phyloP scores from a whole-genome alignment of 306 rosid genomes.

The Casuarina glauca region DNA sequence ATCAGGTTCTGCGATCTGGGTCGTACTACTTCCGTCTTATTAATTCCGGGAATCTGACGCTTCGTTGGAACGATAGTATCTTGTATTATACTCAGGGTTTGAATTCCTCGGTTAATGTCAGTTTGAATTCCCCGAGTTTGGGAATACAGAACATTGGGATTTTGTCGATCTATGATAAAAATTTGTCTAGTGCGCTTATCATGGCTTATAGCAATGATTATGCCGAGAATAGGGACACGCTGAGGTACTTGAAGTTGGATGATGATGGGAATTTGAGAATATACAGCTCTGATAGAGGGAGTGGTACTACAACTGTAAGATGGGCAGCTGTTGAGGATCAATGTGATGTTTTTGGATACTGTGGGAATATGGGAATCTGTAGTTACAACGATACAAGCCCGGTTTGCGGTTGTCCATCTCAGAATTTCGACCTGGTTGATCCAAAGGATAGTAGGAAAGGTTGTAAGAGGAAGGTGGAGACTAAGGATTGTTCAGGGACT shows the following conservation, averaged over 20 bases:
- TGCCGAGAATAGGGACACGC: slow-evolving; percentile 42
- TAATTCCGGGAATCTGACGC: slow-evolving; percentile 50
- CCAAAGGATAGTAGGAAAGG: slow-evolving; percentile 52
- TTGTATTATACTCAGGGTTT: slow-evolving; percentile 55
- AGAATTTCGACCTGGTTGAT: slow-evolving; percentile 61
- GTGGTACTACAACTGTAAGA: slow-evolving; percentile 34
- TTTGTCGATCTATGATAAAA: slow-evolving; percentile 48
- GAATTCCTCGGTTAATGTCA: slow-evolving; percentile 48
- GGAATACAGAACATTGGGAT: slow-evolving; percentile 46
- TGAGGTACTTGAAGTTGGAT: slow-evolving; percentile 56
- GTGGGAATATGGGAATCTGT: slow-evolving; percentile 72
- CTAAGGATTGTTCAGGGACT: slow-evolving; percentile 45
- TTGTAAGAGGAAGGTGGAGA: slow-evolving; percentile 56
- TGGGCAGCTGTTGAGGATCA: slow-evolving; percentile 74
- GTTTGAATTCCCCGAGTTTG: slow-evolving; percentile 43
- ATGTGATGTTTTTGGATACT: slow-evolving; percentile 65
- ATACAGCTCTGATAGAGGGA: slow-evolving; percentile 45
- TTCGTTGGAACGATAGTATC: slow-evolving; percentile 50
- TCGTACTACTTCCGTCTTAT: slow-evolving; percentile 43
- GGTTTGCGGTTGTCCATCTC: slow-evolving; percentile 62
- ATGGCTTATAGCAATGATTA: slow-evolving; percentile 71
- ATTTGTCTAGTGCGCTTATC: slow-evolving; percentile 28
- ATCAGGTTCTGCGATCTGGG: slow-evolving; percentile 54
- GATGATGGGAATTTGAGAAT: slow-evolving; percentile 73
- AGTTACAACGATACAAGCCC: slow-evolving; percentile 56